Evolutionary conservation across 768 basidiomycete genomes (phyloP).

Genomic region (Rickenella mellea): DNA sequence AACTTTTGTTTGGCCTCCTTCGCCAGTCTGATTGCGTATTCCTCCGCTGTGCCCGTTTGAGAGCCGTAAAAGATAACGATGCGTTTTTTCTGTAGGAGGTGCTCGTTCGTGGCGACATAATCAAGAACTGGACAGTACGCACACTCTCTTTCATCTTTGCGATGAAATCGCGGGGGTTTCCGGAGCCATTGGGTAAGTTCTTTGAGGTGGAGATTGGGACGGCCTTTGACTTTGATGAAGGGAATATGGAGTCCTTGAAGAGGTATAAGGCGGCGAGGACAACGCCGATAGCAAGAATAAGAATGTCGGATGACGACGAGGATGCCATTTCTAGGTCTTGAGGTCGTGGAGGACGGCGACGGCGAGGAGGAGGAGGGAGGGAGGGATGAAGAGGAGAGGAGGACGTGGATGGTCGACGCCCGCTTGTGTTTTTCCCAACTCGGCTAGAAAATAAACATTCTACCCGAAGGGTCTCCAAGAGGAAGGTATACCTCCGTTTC

Average conservation of each 20-base stretch:
- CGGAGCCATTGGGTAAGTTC: conserved; percentile 47
- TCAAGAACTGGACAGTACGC: conserved; percentile 23
- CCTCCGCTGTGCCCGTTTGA: conserved; percentile 97
- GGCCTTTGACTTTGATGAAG: conserved; percentile 53
- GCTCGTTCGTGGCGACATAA: conserved; percentile 2
- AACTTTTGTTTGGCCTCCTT: conserved; percentile 98
- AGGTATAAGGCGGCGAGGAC: conserved; percentile 71
- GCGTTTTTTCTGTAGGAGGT: conserved; percentile 73
- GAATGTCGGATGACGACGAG: conserved; percentile 59
- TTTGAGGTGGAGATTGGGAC: conserved; percentile 35
- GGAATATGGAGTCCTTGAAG: conserved; percentile 74
- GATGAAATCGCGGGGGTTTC: conserved; percentile 90
- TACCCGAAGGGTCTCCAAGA: no score
- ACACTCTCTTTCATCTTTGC: conserved; percentile 92
- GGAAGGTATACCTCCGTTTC: conserved; percentile 1
- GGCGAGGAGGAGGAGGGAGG: neutral
- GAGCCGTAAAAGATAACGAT: conserved; percentile 97
- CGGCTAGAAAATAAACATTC: neutral
- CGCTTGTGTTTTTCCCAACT: neutral
- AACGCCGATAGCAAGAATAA: conserved; percentile 66
- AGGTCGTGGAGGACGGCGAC: neutral
- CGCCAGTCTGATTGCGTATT: conserved; percentile 93
- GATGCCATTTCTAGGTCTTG: conserved; percentile 35
- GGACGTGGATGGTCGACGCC: neutral
- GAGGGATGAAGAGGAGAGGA: neutral